Evolutionary conservation across 345 rosid species (phyloP), one percentile per base, ranked within the genome.

Genomic region (Cardiospermum halicacabum): DNA sequence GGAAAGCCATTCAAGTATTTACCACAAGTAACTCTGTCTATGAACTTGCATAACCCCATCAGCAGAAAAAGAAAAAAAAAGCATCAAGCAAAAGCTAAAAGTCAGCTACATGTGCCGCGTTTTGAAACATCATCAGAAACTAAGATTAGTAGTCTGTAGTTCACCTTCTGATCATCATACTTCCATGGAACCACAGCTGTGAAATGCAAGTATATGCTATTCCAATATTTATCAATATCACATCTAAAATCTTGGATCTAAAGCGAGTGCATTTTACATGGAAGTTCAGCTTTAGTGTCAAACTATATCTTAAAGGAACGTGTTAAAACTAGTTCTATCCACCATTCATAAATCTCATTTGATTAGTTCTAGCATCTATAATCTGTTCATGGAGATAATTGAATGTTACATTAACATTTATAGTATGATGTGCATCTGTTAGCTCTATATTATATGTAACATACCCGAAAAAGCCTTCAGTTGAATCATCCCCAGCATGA

Each of bases 401-500:
- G n/a, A n/a, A 18, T 43, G 49, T 43, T 7, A 5, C n/a, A n/a
- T n/a, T n/a, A n/a, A 43, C 19, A 43, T 16, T 2, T 16, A 43
- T 43, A 15, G 21, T 43, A 6, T 13, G 21, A 43, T 43, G 15
- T 16, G 21, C 19, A 15, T n/a, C n/a, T 43, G 6, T 43, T 43
- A 13, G 49, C 49, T 43, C 49, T 43, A 43, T n/a, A 15, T 43
- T 43, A 16, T 11, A 9, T 43, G 49, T 43, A 30, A n/a, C 76
- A 64, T 82, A 85, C 96, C 99, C 96, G 58, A 43, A 91, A 79
- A 94, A 94, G 3, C 99, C 99, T 70, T 82, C 80, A 3, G 92
- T 94, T 3, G 99, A 89, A 84, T 94, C 96, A 77, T 80, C 92
- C 31, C 99, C 99, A 6, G 99, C 97, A 67, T 90, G 89, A 47